A percentile compares a stretch with the other conserved stretches of the same genome.
Evolutionary conservation across 768 basidiomycete genomes (phyloP).

Genomic region (Amanita muscaria): DNA sequence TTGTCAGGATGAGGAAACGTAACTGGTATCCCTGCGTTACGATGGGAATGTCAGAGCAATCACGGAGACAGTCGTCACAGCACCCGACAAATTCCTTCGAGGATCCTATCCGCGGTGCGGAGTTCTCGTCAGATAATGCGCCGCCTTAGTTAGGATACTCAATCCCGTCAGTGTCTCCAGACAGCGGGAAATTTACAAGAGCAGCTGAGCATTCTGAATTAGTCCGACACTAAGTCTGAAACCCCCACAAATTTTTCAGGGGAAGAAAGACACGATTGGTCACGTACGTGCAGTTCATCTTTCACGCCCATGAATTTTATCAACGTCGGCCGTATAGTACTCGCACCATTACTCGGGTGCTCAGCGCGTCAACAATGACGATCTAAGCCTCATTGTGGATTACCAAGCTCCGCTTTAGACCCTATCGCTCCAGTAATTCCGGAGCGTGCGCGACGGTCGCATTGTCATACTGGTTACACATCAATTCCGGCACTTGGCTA

Average conservation of each 20-base stretch:
- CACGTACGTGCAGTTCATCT: constrained; percentile 30
- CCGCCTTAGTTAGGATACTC: constrained; percentile 32
- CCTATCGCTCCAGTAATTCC: constrained; percentile 37
- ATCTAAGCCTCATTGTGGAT: constrained; percentile 43
- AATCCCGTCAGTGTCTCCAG: constrained; percentile 22
- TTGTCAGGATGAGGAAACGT: constrained; percentile 42
- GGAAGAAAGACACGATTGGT: constrained; percentile 42
- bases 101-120: constrained; percentile 23
- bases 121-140: constrained; percentile 33
- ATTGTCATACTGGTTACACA: constrained; percentile 53
- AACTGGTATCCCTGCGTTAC: constrained; percentile 35
- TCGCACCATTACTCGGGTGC: constrained; percentile 36
- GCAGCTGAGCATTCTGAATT: no score
- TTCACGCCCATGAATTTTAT: background rate
- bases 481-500: constrained; percentile 40
- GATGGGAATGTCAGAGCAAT: constrained; percentile 24
- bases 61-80: background rate
- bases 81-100: constrained; percentile 13
- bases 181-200: no score
- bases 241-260: constrained; percentile 28
- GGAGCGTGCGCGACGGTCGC: constrained; percentile 31
- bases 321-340: constrained; percentile 21
- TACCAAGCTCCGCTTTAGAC: constrained; percentile 54
- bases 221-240: constrained; percentile 16
- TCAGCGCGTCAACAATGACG: constrained; percentile 24